phyloP scores from a whole-genome alignment of 2,329 filamentous ascomycete genomes.

The Sclerotinia sclerotiorum region DNA sequence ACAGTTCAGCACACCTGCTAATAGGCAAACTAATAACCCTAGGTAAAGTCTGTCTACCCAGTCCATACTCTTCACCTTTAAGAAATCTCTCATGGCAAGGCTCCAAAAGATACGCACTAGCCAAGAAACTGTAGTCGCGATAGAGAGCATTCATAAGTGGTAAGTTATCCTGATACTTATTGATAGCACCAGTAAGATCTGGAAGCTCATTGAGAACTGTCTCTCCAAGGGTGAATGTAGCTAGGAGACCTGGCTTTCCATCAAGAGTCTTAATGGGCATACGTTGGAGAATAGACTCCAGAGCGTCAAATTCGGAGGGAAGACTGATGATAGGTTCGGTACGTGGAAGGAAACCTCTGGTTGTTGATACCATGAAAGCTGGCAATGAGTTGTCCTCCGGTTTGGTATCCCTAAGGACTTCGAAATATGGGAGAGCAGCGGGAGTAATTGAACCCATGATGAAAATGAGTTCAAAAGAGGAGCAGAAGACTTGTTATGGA shows the following conservation, averaged over 20 bases:
- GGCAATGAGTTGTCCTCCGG: constrained; percentile 63
- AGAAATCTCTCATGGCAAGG: constrained; percentile 78
- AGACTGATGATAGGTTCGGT: constrained; percentile 62
- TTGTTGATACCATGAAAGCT: constrained; percentile 77
- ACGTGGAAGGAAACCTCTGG: constrained; percentile 72
- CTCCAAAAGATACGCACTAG: constrained; percentile 86
- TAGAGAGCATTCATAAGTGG: constrained; percentile 83
- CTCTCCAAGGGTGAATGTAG: constrained; percentile 69
- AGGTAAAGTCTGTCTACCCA: constrained; percentile 73
- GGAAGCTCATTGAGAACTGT: constrained; percentile 73
- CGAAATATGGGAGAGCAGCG: constrained; percentile 46
- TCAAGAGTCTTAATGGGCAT: constrained; percentile 77
- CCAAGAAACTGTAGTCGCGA: constrained; percentile 87
- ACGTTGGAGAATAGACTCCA: constrained; percentile 70
- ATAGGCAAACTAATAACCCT: constrained; percentile 76
- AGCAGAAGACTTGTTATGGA: constrained; percentile 7
- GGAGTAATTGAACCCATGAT: constrained; percentile 39
- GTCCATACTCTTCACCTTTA: constrained; percentile 72
- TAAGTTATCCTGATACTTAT: constrained; percentile 71
- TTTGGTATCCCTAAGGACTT: constrained; percentile 62
- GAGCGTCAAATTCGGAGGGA: constrained; percentile 69
- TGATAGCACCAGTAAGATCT: constrained; percentile 71
- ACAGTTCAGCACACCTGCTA: constrained; percentile 81
- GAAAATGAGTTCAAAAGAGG: constrained; percentile 18
- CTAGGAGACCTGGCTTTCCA: constrained; percentile 75